Evolutionary conservation across 257 asterid genomes (phyloP).

Genomic region (Capsicum baccatum): DNA sequence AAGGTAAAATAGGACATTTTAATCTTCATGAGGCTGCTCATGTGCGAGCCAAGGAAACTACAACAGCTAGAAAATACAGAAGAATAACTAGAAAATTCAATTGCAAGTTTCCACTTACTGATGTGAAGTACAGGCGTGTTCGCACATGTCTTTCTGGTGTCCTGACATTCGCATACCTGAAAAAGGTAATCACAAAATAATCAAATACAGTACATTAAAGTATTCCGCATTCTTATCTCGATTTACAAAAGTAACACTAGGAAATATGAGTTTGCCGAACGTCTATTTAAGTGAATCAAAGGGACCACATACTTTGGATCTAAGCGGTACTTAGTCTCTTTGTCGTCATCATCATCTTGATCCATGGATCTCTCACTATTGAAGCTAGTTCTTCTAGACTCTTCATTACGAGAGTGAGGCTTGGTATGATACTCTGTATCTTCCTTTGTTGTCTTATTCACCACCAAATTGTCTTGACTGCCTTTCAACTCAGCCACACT

Average conservation of each 20-base stretch:
- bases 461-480: constrained; percentile 58
- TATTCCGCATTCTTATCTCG: background rate
- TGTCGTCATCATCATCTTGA: constrained; percentile 85
- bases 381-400: constrained; percentile 81
- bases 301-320: constrained; percentile 72
- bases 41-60: background rate
- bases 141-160: constrained; percentile 94
- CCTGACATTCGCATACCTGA: constrained; percentile 84
- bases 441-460: constrained; percentile 49
- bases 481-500: constrained; percentile 82
- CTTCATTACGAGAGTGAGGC: constrained; percentile 59
- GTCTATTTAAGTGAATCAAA: background rate
- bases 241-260: background rate
- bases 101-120: constrained; percentile 59
- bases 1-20: background rate
- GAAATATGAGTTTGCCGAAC: background rate
- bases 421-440: constrained; percentile 56
- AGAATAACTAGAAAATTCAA: constrained; percentile 1
- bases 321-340: constrained; percentile 90
- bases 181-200: constrained; percentile 26
- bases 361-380: constrained; percentile 79
- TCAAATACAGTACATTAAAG: background rate
- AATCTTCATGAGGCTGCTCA: background rate
- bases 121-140: constrained; percentile 89
- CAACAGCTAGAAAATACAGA: background rate